Evolutionary conservation across 1,139 yeast species (phyloP).

Genomic region (Saccharomycopsis crataegensis): DNA sequence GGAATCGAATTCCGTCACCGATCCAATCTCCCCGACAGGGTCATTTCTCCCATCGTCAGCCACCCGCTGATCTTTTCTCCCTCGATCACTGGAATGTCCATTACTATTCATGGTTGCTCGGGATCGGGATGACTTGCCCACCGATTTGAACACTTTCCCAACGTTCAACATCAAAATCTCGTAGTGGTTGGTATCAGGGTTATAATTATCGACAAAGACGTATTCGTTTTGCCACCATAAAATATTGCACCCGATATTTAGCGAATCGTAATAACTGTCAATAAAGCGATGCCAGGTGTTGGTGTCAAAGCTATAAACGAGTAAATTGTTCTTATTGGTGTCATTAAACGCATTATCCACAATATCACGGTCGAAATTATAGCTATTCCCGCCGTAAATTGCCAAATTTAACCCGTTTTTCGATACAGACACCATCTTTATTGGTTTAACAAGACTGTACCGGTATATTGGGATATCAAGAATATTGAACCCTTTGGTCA

Average conservation of each 20-base stretch:
- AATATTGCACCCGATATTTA: constrained; percentile 19
- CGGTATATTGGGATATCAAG: constrained; percentile 11
- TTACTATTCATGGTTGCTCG: neutral
- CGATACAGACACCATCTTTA: constrained; percentile 28
- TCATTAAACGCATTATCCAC: neutral
- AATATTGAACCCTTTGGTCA: neutral
- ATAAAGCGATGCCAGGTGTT: constrained; percentile 31
- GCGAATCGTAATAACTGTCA: constrained; percentile 24
- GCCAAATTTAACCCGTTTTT: constrained; percentile 32
- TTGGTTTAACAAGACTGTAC: constrained; percentile 15
- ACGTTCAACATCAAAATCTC: constrained; percentile 18
- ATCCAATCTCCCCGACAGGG: neutral
- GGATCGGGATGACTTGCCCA: neutral
- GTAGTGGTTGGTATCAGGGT: constrained; percentile 11
- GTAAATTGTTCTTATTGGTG: constrained; percentile 24
- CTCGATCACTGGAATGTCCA: neutral
- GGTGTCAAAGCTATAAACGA: constrained; percentile 26
- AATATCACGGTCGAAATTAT: neutral
- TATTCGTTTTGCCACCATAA: constrained; percentile 24
- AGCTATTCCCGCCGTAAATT: constrained; percentile 27
- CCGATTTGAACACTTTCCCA: constrained; percentile 2
- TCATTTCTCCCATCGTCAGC: neutral
- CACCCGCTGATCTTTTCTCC: neutral
- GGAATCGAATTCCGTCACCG: constrained; percentile 21
- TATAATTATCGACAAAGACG: constrained; percentile 16